Base-by-base conservation (phyloP, 1,284 basidiomycete genomes). In the Phaffia rhodozyma region DNA sequence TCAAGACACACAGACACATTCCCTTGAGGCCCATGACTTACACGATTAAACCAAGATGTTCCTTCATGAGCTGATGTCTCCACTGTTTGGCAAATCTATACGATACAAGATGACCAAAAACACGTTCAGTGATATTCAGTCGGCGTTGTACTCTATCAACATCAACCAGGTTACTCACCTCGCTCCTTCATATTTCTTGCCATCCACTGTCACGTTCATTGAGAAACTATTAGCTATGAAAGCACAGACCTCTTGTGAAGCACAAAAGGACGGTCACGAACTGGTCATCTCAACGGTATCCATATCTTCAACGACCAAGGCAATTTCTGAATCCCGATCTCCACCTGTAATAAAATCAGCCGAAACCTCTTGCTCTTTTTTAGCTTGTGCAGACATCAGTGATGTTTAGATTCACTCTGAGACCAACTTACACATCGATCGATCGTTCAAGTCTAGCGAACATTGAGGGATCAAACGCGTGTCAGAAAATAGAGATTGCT, bases 241-340 rank as follows among this genome's bases (percentile, higher is more conserved):
- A 38, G 11, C 1, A 1, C 16, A 25, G 6, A 47, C 18, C 53
- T 50, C 43, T 25, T 6, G 25, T 23, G 30, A 21, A 38, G 47
- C 21, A 20, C 0, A 34, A 38, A 38, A 11, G 23, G 27, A 30
- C 11, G 27, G 7, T 4, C 18, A 25, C 58, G 27, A 13, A 60
- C 59, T 94, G 4, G 73, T 80, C 9, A 84, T 82, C 60, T 83
- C 80, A 60, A 97, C 79, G 77, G 84, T 78, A 62, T 94, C 89
- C 2, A 80, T 77, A 71, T 97, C 47, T 68, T 69, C 91, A 30
- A 94, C 86, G 21, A 96, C 84, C 6, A 93, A 76, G 1, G 88
- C 89, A 69, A 96, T 94, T 76, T 97, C 92, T 1, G 89, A 91
- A 74, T 96, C 92, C 47, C 90, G 89, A 70, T 93, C 84, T 34